Evolutionary conservation across 805 yeast genomes (phyloP), one percentile per base, ranked within the genome.

Genomic region (Tetrapisispora phaffii): DNA sequence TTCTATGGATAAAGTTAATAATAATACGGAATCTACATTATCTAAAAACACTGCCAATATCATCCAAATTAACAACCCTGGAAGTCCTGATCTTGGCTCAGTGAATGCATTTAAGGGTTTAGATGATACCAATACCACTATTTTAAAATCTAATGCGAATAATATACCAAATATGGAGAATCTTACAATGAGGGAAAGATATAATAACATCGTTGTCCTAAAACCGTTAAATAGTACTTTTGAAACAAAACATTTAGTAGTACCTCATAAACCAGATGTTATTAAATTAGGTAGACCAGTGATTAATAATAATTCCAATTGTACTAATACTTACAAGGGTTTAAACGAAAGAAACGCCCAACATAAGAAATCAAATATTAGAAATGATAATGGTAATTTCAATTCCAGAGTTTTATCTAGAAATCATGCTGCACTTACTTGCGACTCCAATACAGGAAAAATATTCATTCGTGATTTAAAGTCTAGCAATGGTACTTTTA

Each of bases 401-500:
- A 96, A 89, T 65, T 85, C 95, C 16, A 70, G 96, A 26, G 97
- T 90, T n/a, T 73, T 89, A 40, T 80, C 90, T 17, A 69, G 97
- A 50, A 89, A 84, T 57, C 97, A 89, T 65, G 97, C 97, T 0
- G 89, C 84, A 55, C 67, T 89, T 48, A 85, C 76, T 69, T 75
- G 86, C 19, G 88, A 84, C 51, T 69, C 75, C 17, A 61, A 59
- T 24, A 63, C 67, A 13, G 85, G 86, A 4, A 72, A 71, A 46
- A 71, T 90, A 20, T 85, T 72, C 72, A 72, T 89, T 31, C 76
- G 80, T 53, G 97, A 89, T 65, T 73, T 86, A 57, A 85, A 86
- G 46, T 82, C 93, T 5, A 82, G 95, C 15, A 89, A 89, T 63
- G 97, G 97, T 7, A 88, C 97, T 0, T 90, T 82, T 59, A 75